phyloP scores from a whole-genome alignment of 441 rosid species.

The Erodium trifolium region DNA sequence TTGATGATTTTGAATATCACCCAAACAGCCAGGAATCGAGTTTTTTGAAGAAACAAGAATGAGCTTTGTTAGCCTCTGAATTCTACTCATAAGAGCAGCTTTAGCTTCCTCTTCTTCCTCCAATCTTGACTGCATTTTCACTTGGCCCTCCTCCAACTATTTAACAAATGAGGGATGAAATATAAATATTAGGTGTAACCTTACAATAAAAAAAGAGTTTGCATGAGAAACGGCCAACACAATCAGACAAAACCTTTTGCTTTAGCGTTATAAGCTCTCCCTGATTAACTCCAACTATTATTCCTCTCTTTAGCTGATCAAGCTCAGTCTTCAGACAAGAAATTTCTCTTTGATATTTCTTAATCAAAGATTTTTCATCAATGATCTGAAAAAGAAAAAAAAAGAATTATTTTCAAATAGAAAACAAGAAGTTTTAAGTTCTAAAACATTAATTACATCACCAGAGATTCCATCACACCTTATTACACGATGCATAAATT shows the following conservation, averaged over 20 bases:
- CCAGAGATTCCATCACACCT: constrained; percentile 42
- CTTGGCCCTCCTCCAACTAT: constrained; percentile 98
- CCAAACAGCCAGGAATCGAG: constrained; percentile 57
- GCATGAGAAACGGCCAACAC: background rate
- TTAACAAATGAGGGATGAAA: constrained; percentile 15
- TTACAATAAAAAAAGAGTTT: background rate
- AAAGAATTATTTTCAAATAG: constrained; percentile 16
- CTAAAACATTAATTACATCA: background rate
- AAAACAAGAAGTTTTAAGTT: constrained; percentile 4
- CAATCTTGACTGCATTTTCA: constrained; percentile 97
- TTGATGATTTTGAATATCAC: constrained; percentile 60
- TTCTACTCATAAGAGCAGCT: constrained; percentile 98
- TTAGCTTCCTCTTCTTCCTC: constrained; percentile 99
- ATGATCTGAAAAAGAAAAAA: constrained; percentile 50
- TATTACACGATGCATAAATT: constrained; percentile 92
- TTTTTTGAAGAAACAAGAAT: constrained; percentile 95
- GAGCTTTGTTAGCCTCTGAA: constrained; percentile 94
- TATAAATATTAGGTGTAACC: background rate
- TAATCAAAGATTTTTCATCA: constrained; percentile 95
- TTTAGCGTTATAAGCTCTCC: constrained; percentile 83
- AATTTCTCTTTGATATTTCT: constrained; percentile 95
- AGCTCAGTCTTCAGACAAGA: constrained; percentile 82
- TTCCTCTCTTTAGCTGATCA: constrained; percentile 75
- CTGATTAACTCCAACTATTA: constrained; percentile 77
- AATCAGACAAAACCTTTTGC: constrained; percentile 59